These are phyloP conservation scores for Poa pratensis DNA, from an alignment of 176 grass and related monocot genomes.

Conservation along the genomic window DNA sequence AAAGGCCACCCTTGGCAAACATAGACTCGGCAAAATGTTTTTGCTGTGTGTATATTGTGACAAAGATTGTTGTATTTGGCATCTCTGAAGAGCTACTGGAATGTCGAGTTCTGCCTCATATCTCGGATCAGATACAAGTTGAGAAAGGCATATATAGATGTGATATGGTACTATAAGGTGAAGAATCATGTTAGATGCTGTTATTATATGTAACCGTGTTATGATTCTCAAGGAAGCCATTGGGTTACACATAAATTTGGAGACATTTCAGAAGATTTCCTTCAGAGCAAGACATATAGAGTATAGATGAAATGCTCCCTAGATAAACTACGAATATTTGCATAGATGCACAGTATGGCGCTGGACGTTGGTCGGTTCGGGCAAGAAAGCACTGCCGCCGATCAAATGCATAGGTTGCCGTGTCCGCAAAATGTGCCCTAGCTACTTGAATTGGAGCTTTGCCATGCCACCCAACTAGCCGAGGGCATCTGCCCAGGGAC, in stretches of 20 bases:
- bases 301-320: background rate
- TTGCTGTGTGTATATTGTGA: too few species aligned
- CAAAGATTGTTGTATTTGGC: background rate
- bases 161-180: background rate
- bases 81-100: slow-evolving; percentile 20
- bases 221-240: background rate
- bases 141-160: background rate
- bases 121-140: background rate
- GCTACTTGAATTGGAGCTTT: slow-evolving; percentile 48
- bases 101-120: background rate
- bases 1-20: too few species aligned
- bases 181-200: background rate
- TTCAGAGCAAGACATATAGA: background rate
- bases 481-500: slow-evolving; percentile 12
- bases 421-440: slow-evolving; percentile 38
- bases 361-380: slow-evolving; percentile 13
- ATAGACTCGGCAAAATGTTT: too few species aligned
- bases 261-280: background rate
- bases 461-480: slow-evolving; percentile 41
- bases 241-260: background rate
- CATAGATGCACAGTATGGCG: too few species aligned
- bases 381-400: slow-evolving; percentile 25
- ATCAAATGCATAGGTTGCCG: slow-evolving; percentile 27
- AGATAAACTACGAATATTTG: background rate
- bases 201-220: background rate